phyloP scores from a whole-genome alignment of 495 filamentous ascomycete genomes.

The Jackrogersella multiformis region DNA sequence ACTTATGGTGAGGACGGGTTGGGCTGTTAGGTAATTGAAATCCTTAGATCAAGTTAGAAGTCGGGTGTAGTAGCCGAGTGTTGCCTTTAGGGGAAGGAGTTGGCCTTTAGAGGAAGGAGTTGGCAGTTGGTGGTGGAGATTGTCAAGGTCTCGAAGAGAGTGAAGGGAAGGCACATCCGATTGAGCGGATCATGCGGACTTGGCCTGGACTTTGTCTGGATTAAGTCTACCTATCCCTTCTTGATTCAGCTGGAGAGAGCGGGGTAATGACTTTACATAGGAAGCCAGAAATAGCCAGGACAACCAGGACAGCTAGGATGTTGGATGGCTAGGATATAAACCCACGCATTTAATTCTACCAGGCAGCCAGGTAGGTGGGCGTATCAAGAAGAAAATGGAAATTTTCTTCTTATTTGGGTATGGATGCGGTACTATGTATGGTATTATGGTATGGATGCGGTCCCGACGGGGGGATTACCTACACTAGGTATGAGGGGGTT shows the following conservation, averaged over 20 bases:
- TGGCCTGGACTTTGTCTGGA: too few species aligned
- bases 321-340: too few species aligned
- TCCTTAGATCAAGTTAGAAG: constrained; percentile 19
- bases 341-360: neutral
- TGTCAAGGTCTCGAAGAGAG: constrained; percentile 13
- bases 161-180: constrained; percentile 20
- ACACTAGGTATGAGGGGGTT: too few species aligned
- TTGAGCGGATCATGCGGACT: constrained; percentile 35
- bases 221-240: constrained; percentile 7
- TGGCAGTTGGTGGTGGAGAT: constrained; percentile 35
- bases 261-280: constrained; percentile 40
- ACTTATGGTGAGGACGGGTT: neutral
- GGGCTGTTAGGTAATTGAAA: constrained; percentile 40
- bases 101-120: constrained; percentile 21
- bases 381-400: constrained; percentile 24
- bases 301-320: neutral
- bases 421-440: too few species aligned
- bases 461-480: constrained; percentile 20
- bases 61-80: constrained; percentile 19
- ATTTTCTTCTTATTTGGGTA: constrained; percentile 27
- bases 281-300: too few species aligned
- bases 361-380: too few species aligned
- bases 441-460: too few species aligned
- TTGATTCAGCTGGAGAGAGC: constrained; percentile 32
- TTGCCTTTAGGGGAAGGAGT: constrained; percentile 21